Evolutionary conservation across 768 basidiomycete species (phyloP), one percentile per base, ranked within the genome.

Genomic region (Pisolithus sp.): DNA sequence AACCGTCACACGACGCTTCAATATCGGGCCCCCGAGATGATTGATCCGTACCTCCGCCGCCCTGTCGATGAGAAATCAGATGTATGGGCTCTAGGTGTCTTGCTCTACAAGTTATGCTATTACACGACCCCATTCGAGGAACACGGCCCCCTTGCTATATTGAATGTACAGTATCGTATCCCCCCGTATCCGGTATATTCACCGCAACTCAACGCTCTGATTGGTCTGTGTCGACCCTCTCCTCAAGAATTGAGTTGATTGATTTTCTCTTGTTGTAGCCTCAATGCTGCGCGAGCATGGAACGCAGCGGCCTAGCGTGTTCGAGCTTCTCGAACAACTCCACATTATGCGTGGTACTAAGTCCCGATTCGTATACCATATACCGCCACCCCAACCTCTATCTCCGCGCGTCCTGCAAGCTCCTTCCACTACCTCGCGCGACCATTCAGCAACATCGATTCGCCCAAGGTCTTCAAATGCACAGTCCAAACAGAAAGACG

Each of bases 41-140:
- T 98, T 15, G 95, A 99, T 63, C 81, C 85, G 0, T 87, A 88
- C 67, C 77, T 86, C 23, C 78, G 90, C 55, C 77, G 89, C 52
- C 86, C 89, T 1, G 79, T 93, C 31, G 92, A 93, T 64, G 92
- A 94, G 68, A 95, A 93, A 72, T 89, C 87, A 67, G 95, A 99
- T 62, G 86, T 99, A 0, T 99, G 96, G 96, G 96, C 96, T 0
- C 77, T 99, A 21, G 96, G 95, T 21, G 93, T 98, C 15, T 73
- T 99, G 53, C 77, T 99, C 13, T 99, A 97, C 76, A 99, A 98
- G 74, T 81, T 99, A 13, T 98, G 96, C 68, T 99, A 97, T 71
- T 99, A 99, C 68, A 99, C 94, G 0, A 99, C 96, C 0, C 96
- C 96, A 0, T 99, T 99, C 62, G 96, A 99, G 68, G 95, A 97